Conservation (phyloP, 2,329 filamentous ascomycete species). For the Fusarium denticulatum region DNA sequence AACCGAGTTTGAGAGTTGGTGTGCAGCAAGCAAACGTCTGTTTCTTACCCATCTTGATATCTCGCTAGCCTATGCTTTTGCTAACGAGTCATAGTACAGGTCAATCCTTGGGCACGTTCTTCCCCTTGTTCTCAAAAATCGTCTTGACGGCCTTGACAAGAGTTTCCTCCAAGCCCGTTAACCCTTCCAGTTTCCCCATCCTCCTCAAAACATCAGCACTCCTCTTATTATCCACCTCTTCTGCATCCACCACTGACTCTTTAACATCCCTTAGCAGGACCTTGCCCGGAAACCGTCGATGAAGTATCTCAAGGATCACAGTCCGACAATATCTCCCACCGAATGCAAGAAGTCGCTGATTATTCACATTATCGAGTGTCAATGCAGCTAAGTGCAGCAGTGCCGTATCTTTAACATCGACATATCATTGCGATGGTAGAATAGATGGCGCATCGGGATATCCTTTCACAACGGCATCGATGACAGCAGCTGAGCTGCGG, state of each 20-base stretch:
- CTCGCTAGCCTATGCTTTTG: background rate
- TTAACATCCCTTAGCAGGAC: fast-evolving
- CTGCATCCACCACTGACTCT: background rate
- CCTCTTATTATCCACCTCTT: background rate
- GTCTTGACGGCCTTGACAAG: background rate
- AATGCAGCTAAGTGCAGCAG: fast-evolving
- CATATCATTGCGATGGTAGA: background rate
- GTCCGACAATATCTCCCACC: background rate
- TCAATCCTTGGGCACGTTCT: background rate
- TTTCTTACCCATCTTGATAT: fast-evolving
- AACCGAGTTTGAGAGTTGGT: background rate
- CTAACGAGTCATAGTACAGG: background rate
- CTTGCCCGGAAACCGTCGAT: background rate
- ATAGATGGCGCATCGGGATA: background rate
- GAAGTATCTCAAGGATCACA: background rate
- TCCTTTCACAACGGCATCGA: background rate
- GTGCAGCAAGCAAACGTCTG: fast-evolving
- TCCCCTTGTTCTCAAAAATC: fast-evolving
- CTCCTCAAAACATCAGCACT: background rate
- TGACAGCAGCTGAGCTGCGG: background rate
- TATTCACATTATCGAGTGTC: background rate
- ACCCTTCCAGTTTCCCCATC: background rate
- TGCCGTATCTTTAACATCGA: background rate
- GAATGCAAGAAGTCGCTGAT: background rate
- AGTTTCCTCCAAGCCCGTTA: fast-evolving